Base-by-base conservation (phyloP, 2,329 filamentous ascomycete genomes). In the Domatiomyces catenatus region DNA sequence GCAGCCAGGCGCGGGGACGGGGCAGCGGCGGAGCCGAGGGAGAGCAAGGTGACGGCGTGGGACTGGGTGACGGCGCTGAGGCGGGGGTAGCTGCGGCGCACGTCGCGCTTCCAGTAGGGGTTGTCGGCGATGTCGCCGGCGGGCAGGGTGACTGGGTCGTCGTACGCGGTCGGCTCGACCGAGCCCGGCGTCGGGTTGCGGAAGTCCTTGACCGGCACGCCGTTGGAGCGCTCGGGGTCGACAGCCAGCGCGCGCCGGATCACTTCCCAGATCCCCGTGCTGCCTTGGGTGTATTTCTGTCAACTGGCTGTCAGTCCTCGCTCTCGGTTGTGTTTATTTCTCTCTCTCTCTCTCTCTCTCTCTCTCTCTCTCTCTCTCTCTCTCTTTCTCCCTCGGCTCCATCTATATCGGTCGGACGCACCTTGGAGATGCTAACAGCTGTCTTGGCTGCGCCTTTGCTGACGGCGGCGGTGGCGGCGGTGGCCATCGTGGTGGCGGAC, bases 211-310 rank as follows among this genome's bases (percentile, higher is more conserved):
- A 98, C 73, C 46, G 92, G 92, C 18, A 98, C 74, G 68, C 92
- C 92, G 62, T 84, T 88, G 59, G 89, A 95, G 58, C 92, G 89
- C 63, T 86, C 80, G 36, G 88, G 78, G 67, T 94, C 90, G 63
- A 98, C 72, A 59, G 87, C 80, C 59, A 95, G 69, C 60, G 83
- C 66, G 59, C 81, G 79, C 66, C 89, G 88, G 67, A 98, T 72
- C 51, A 72, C 73, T 64, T 90, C 88, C 85, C 87, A 96, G 68
- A 96, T 73, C 42, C 92, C 92, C 42, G 76, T 79, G 48, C 90
- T 92, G 66, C 94, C 86, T 57, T 96, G 74, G 36, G 89, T 94
- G 73, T 98, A 90, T 85, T 96, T 96, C 90, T 98, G 63, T 6
- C 12, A 12, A 5, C n/a, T n/a, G n/a, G n/a, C n/a, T n/a, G n/a